Evolutionary conservation across 78 protist genomes (phyloP).

Genomic region (Dictyostelium capitatum): DNA sequence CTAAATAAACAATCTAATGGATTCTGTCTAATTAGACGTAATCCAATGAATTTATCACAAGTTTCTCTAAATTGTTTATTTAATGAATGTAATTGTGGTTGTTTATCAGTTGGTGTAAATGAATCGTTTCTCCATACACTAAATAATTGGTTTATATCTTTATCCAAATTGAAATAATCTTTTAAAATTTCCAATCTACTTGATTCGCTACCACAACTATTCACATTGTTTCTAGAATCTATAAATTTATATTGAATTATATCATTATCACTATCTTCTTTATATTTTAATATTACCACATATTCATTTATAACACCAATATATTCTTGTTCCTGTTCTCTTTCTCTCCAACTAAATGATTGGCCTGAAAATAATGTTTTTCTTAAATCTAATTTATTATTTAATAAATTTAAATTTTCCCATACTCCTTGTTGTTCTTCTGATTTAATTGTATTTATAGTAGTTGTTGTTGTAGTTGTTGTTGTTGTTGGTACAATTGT

Average conservation of each 20-base stretch:
- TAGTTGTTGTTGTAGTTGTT: constrained; percentile 6
- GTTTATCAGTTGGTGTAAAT: not conserved
- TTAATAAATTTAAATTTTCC: constrained; percentile 40
- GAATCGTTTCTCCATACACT: constrained; percentile 31
- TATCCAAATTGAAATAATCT: constrained; percentile 40
- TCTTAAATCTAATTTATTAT: constrained; percentile 27
- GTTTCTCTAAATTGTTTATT: constrained; percentile 36
- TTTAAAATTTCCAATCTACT: not conserved
- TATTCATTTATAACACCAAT: constrained; percentile 19
- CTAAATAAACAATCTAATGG: constrained; percentile 93
- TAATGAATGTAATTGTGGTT: constrained; percentile 2
- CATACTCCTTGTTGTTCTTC: not conserved
- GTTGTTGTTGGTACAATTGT: not conserved
- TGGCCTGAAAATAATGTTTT: constrained; percentile 69
- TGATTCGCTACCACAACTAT: not conserved
- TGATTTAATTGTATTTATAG: not conserved
- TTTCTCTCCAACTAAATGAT: constrained; percentile 47
- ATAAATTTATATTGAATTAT: constrained; percentile 34
- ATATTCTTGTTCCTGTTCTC: not conserved
- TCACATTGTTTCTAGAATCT: not conserved
- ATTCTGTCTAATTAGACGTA: constrained; percentile 82
- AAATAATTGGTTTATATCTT: not conserved
- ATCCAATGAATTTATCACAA: constrained; percentile 25
- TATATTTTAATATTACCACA: constrained; percentile 20
- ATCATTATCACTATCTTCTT: constrained; percentile 9